Conservation (phyloP, 2,329 filamentous ascomycete species). For the Sphaceloma murrayae region DNA sequence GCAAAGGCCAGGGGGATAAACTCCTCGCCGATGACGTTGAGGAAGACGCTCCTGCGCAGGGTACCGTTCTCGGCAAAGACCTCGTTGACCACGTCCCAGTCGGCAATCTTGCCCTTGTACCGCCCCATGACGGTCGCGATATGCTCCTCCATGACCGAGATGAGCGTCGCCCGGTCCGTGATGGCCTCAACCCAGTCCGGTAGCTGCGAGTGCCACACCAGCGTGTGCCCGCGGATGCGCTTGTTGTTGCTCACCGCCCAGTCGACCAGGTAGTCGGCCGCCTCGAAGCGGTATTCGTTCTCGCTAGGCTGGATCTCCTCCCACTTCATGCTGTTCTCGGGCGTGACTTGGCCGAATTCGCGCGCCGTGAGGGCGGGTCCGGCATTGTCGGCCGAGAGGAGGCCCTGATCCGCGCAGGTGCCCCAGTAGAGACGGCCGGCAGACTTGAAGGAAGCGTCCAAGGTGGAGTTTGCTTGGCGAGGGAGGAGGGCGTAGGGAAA, state of each 20-base stretch:
- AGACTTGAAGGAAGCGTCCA: constrained; percentile 39
- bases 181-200: constrained; percentile 50
- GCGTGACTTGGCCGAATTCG: constrained; percentile 56
- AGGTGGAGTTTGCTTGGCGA: constrained; percentile 8
- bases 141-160: constrained; percentile 50
- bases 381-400: constrained; percentile 42
- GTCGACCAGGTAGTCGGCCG: constrained; percentile 51
- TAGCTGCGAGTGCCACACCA: constrained; percentile 50
- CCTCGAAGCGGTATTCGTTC: constrained; percentile 46
- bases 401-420: constrained; percentile 46
- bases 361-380: constrained; percentile 43
- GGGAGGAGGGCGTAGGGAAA: not conserved
- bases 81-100: constrained; percentile 34
- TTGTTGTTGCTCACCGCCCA: constrained; percentile 49
- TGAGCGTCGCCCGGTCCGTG: constrained; percentile 44
- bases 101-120: constrained; percentile 55
- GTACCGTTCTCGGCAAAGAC: constrained; percentile 46
- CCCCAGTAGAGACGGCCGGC: constrained; percentile 60
- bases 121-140: constrained; percentile 48
- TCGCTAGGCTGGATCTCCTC: constrained; percentile 43
- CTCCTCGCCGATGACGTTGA: constrained; percentile 57
- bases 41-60: constrained; percentile 56
- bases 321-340: constrained; percentile 66
- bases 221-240: constrained; percentile 55
- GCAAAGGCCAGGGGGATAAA: constrained; percentile 62